phyloP scores from a whole-genome alignment of 441 rosid species.

The Hypseocharis bilobata region DNA sequence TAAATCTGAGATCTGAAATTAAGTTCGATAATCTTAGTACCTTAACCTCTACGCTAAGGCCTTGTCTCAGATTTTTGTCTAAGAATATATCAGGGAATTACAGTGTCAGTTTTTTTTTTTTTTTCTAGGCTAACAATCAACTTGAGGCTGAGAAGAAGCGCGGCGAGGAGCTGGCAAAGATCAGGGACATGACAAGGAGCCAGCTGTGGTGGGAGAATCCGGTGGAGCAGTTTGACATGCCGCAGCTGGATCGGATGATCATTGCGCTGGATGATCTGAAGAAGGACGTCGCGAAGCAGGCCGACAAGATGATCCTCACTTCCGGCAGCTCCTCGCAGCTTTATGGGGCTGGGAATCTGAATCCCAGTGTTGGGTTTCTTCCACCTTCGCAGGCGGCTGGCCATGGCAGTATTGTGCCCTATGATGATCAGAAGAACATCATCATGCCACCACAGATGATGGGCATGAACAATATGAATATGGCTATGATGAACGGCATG shows the following conservation, averaged over 20 bases:
- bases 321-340: background rate
- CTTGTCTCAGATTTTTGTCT: too few relatives aligned
- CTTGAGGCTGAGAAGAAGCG: slow-evolving; percentile 33
- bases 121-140: slow-evolving; percentile 9
- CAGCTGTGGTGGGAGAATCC: slow-evolving; percentile 44
- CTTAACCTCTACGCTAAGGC: too few relatives aligned
- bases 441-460: too few relatives aligned
- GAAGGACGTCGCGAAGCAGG: slow-evolving; percentile 30
- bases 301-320: slow-evolving; percentile 20
- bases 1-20: too few relatives aligned
- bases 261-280: slow-evolving; percentile 23
- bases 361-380: too few relatives aligned
- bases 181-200: slow-evolving; percentile 16
- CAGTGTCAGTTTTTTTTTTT: background rate
- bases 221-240: slow-evolving; percentile 27
- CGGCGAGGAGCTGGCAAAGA: slow-evolving; percentile 28
- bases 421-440: too few relatives aligned
- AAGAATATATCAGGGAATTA: too few relatives aligned
- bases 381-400: too few relatives aligned
- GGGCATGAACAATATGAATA: too few relatives aligned
- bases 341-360: background rate
- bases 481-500: too few relatives aligned
- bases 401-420: too few relatives aligned
- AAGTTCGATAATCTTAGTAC: too few relatives aligned
- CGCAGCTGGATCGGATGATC: slow-evolving; percentile 32